Conservation (phyloP, 1,284 basidiomycete genomes). For the Lentinula novae-zelandiae region DNA sequence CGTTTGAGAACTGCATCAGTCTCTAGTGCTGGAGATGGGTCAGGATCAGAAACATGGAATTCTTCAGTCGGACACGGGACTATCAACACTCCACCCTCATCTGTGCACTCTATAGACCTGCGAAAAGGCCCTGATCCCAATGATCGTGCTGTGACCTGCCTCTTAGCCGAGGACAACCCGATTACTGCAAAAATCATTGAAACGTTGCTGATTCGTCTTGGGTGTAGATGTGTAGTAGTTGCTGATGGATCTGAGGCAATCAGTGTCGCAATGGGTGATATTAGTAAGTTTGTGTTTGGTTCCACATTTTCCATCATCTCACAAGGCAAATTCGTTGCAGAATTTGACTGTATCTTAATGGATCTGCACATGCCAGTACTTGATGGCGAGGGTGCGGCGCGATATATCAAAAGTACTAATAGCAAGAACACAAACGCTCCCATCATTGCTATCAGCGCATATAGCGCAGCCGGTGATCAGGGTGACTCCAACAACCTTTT, state of each 20-base stretch:
- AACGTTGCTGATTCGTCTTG: constrained; percentile 86
- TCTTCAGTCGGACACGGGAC: constrained; percentile 51
- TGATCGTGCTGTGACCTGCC: constrained; percentile 83
- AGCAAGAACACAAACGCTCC: constrained; percentile 86
- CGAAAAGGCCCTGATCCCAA: constrained; percentile 65
- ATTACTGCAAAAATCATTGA: constrained; percentile 96
- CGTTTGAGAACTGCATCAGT: constrained; percentile 85
- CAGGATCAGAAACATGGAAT: constrained; percentile 70
- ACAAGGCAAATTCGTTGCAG: constrained; percentile 33
- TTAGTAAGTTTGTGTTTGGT: constrained; percentile 60
- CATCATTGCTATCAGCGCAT: constrained; percentile 90
- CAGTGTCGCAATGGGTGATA: constrained; percentile 94
- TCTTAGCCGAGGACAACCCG: constrained; percentile 97
- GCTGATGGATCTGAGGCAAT: constrained; percentile 96
- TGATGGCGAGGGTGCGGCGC: constrained; percentile 88
- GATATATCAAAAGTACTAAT: constrained; percentile 93
- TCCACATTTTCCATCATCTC: constrained; percentile 10
- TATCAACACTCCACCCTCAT: constrained; percentile 71
- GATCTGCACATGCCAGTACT: constrained; percentile 92
- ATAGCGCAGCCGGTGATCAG: constrained; percentile 60
- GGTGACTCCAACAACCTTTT: constrained; percentile 76
- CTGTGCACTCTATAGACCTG: constrained; percentile 74
- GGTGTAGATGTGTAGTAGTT: constrained; percentile 92
- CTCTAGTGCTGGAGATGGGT: constrained; percentile 73
- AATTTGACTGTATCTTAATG: constrained; percentile 88